Conservation (phyloP, 2,329 filamentous ascomycete genomes). For the Metarhizium guizhouense region DNA sequence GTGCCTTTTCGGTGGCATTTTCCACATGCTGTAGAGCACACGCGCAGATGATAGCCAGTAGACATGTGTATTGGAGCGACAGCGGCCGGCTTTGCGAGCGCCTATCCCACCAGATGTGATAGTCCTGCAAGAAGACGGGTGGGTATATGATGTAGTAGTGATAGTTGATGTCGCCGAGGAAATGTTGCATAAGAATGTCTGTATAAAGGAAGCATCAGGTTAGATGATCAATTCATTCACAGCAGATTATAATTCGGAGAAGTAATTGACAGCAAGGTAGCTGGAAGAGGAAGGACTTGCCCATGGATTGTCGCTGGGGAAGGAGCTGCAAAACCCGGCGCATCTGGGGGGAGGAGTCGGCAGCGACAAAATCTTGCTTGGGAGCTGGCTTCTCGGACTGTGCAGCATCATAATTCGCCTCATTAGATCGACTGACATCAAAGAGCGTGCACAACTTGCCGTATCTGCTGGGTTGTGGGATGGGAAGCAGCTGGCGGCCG, state of each 20-base stretch:
- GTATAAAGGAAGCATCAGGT: constrained; percentile 1
- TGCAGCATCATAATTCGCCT: background rate
- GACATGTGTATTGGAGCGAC: constrained; percentile 19
- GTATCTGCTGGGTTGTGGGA: no score
- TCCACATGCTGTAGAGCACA: constrained; percentile 20
- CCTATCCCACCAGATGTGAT: constrained; percentile 22
- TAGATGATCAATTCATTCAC: background rate
- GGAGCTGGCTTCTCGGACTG: constrained; percentile 10
- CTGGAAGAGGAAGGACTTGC: constrained; percentile 7
- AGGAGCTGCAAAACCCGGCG: constrained; percentile 15
- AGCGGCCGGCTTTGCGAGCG: constrained; percentile 11
- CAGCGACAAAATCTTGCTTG: constrained; percentile 11
- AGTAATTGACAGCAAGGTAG: background rate
- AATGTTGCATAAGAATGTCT: constrained; percentile 20
- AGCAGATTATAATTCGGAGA: background rate
- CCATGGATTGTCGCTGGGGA: constrained; percentile 17
- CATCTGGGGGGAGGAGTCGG: constrained; percentile 14
- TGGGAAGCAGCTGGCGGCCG: background rate
- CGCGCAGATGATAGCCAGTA: constrained; percentile 20
- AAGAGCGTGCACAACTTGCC: background rate
- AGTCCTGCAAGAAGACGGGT: constrained; percentile 18
- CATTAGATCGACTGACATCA: background rate
- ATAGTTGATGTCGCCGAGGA: constrained; percentile 21
- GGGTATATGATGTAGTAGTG: constrained; percentile 25
- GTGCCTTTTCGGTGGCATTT: constrained; percentile 10